phyloP scores from a whole-genome alignment of 2,329 filamentous ascomycete genomes.

The Hypoxylon sp. region DNA sequence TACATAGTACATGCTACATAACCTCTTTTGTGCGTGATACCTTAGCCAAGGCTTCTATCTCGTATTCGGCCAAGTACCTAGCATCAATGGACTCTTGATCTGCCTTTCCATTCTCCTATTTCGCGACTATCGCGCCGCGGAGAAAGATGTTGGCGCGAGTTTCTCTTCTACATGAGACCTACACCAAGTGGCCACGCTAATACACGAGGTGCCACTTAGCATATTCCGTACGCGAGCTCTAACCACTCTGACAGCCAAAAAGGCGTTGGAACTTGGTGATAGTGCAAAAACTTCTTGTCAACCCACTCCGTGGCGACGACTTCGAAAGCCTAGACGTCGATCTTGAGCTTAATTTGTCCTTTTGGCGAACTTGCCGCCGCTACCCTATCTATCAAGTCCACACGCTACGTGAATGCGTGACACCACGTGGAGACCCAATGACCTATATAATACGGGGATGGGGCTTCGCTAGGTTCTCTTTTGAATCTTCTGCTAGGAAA shows the following conservation, averaged over 20 bases:
- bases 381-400: background rate
- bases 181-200: constrained; percentile 14
- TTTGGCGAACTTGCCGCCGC: background rate
- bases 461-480: background rate
- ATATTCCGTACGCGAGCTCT: background rate
- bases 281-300: background rate
- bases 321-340: background rate
- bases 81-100: background rate
- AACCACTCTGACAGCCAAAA: background rate
- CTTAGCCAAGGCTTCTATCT: background rate
- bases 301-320: background rate
- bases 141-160: background rate
- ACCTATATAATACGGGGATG: background rate
- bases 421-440: background rate
- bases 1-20: too few relatives aligned
- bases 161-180: background rate
- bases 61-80: background rate
- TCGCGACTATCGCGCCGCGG: background rate
- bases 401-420: too few relatives aligned
- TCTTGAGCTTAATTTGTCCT: background rate
- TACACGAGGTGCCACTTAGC: background rate
- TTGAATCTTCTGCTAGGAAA: background rate
- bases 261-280: background rate
- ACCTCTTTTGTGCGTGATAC: background rate
- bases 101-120: too few relatives aligned